A percentile compares a stretch with the other conserved stretches of the same genome.
Conservation (phyloP, 371 early-diverging fungal genomes). For the Caulochytrium protostelioides region DNA sequence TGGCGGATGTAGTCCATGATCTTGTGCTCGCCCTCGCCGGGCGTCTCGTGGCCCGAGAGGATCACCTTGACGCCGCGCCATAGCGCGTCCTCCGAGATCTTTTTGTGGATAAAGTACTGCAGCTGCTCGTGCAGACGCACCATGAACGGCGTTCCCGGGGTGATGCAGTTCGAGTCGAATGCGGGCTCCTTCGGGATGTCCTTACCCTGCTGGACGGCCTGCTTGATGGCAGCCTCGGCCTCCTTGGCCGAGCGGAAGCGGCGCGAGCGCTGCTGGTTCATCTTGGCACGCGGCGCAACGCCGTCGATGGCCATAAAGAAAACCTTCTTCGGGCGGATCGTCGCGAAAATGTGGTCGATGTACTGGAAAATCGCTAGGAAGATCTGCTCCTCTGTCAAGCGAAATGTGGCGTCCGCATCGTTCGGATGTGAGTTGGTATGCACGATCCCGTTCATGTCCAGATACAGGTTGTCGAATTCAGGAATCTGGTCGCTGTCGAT, state of each 20-base stretch:
- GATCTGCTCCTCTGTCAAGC: slow-evolving; percentile 30
- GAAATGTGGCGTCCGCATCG: slow-evolving; percentile 21
- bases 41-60: slow-evolving; percentile 33
- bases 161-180: slow-evolving; percentile 97
- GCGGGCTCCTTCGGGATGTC: slow-evolving; percentile 45
- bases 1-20: slow-evolving; percentile 89
- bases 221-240: slow-evolving; percentile 37
- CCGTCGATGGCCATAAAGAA: slow-evolving; percentile 52
- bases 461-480: slow-evolving; percentile 58
- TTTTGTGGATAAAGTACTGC: slow-evolving; percentile 27
- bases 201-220: slow-evolving; percentile 40
- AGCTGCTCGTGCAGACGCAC: slow-evolving; percentile 25
- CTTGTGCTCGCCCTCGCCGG: slow-evolving; percentile 62
- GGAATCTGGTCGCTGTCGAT: slow-evolving; percentile 70
- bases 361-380: slow-evolving; percentile 30
- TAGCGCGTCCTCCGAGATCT: slow-evolving; percentile 21
- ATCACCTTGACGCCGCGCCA: slow-evolving; percentile 28
- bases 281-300: slow-evolving; percentile 97
- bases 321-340: slow-evolving; percentile 28
- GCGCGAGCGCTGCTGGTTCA: slow-evolving; percentile 97
- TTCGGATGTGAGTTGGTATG: slow-evolving; percentile 43
- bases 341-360: slow-evolving; percentile 29
- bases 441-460: slow-evolving; percentile 52
- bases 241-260: slow-evolving; percentile 88
- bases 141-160: slow-evolving; percentile 63